Evolutionary conservation across 129 eudicot genomes (phyloP).

Genomic region (Flaveria sonorensis): DNA sequence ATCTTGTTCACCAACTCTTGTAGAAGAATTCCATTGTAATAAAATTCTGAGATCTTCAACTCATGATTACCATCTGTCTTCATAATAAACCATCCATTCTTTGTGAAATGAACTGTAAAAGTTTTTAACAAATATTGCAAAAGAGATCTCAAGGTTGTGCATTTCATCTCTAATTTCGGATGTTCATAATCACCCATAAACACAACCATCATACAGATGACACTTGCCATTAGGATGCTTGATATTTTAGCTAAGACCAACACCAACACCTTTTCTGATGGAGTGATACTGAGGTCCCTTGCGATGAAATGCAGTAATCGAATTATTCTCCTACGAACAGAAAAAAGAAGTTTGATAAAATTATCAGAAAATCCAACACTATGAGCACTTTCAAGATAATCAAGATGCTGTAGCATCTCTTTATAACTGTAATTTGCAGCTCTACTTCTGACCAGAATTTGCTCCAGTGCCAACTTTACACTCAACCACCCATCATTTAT

Average conservation of each 20-base stretch:
- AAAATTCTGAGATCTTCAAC: slow-evolving; percentile 10
- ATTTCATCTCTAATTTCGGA: not conserved
- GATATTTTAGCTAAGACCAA: not conserved
- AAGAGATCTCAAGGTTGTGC: not conserved
- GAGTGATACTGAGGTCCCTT: not conserved
- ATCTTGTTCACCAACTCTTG: slow-evolving; percentile 14
- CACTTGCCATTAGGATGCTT: not conserved
- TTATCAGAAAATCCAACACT: slow-evolving; percentile 11
- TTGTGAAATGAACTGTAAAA: too few species aligned
- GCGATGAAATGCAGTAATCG: not conserved
- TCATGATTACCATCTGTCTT: not conserved
- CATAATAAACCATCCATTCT: not conserved
- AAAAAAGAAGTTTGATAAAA: slow-evolving; percentile 8
- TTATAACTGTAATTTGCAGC: not conserved
- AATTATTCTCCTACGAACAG: not conserved
- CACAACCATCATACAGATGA: not conserved
- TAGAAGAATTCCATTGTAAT: slow-evolving; percentile 9
- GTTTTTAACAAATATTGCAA: not conserved
- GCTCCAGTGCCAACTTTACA: slow-evolving; percentile 9
- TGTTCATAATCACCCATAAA: not conserved
- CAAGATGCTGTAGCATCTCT: slow-evolving; percentile 13
- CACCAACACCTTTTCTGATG: not conserved
- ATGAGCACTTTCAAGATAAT: slow-evolving; percentile 18
- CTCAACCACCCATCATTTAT: slow-evolving; percentile 12
- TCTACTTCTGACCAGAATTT: slow-evolving; percentile 19